Percentiles rank a stretch among this genome's conserved stretches.
Conservation (phyloP, 306 rosid genomes). For the Rubus idaeus region DNA sequence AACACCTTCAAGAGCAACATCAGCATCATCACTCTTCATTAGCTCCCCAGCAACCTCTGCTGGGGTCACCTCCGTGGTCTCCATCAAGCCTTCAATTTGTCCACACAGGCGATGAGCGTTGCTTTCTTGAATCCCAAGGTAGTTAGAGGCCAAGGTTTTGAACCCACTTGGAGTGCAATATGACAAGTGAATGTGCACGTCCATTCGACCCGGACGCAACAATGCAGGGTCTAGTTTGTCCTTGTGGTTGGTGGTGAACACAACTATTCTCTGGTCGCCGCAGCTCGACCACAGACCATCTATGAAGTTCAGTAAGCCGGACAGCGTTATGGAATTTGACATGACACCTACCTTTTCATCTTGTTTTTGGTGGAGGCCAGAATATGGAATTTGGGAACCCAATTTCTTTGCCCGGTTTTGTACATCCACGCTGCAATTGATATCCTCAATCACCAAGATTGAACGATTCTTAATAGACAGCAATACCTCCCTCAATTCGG, state of each 20-base stretch:
- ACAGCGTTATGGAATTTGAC: constrained; percentile 21
- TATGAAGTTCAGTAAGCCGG: constrained; percentile 43
- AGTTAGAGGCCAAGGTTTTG: constrained; percentile 27
- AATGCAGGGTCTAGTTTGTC: neutral
- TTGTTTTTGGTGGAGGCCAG: neutral
- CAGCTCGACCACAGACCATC: constrained; percentile 28
- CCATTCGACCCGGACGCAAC: constrained; percentile 50
- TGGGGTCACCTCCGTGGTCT: constrained; percentile 33
- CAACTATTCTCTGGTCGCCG: neutral
- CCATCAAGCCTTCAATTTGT: constrained; percentile 32
- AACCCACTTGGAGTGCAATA: constrained; percentile 41
- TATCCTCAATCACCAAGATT: constrained; percentile 43
- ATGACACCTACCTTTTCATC: neutral
- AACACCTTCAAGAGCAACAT: constrained; percentile 25
- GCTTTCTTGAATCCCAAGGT: constrained; percentile 14
- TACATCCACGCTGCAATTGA: constrained; percentile 28
- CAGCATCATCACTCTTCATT: constrained; percentile 30
- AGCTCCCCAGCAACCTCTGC: constrained; percentile 29
- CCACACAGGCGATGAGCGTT: constrained; percentile 16
- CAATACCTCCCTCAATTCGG: constrained; percentile 24
- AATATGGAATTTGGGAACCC: neutral
- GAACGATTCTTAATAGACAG: constrained; percentile 38
- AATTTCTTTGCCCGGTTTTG: neutral
- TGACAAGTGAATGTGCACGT: constrained; percentile 60
- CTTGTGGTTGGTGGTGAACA: neutral